Conservation (phyloP, 805 yeast genomes). For the Schwanniomyces pseudopolymorphus region DNA sequence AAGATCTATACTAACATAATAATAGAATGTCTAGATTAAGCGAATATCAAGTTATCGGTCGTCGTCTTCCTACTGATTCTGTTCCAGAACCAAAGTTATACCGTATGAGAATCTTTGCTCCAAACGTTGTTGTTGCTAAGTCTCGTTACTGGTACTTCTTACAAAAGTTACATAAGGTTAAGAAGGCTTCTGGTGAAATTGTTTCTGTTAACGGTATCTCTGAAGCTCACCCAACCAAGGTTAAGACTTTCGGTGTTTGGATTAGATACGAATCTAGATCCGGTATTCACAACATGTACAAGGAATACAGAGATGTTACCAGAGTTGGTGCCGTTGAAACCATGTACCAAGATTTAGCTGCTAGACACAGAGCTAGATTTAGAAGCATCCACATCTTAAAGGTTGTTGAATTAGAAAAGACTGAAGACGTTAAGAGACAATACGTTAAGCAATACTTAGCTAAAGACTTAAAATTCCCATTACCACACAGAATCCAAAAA, state of each 20-base stretch:
- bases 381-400: constrained; percentile 98
- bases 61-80: constrained; percentile 98
- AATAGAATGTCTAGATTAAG: constrained; percentile 82
- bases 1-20: constrained; percentile 21
- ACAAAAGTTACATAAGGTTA: constrained; percentile 98
- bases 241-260: constrained; percentile 99
- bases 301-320: constrained; percentile 99
- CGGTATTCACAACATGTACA: constrained; percentile 99
- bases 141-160: constrained; percentile 99
- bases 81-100: constrained; percentile 99
- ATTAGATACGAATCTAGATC: constrained; percentile 99
- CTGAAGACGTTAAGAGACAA: constrained; percentile 98
- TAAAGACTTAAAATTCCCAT: constrained; percentile 98
- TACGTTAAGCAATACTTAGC: constrained; percentile 96
- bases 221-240: constrained; percentile 98
- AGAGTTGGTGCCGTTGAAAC: constrained; percentile 98
- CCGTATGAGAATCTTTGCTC: constrained; percentile 99
- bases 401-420: constrained; percentile 98
- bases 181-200: constrained; percentile 99
- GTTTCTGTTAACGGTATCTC: constrained; percentile 87
- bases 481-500: constrained; percentile 98
- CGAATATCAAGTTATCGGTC: constrained; percentile 99
- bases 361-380: constrained; percentile 99
- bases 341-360: constrained; percentile 99
- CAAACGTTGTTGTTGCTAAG: constrained; percentile 98